Evolutionary conservation across 192 early-diverging fungal genomes (phyloP), one percentile per base, ranked within the genome.

Genomic region (Coemansia reversa): DNA sequence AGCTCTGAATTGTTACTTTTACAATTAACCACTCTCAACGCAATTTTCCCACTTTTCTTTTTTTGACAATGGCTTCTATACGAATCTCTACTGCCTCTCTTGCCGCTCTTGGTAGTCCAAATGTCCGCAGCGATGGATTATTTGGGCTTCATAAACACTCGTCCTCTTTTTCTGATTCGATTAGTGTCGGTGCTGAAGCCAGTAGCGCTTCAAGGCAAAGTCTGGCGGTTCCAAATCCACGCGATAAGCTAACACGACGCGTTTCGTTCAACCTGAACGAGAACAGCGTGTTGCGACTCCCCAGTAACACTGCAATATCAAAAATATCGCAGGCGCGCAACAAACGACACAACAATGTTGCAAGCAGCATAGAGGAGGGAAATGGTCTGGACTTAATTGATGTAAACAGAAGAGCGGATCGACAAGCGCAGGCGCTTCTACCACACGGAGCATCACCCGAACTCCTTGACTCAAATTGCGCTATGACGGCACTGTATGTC

Each of bases 401-500:
- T 55, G 49, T 58, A 20, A 63, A 55, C 53, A 58, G 58, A 55
- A 60, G 65, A 63, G 70, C 64, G 9, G 72, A 74, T 30, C 72
- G 65, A 33, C 60, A 66, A 32, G 77, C 72, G 7, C 52, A 62
- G 47, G 65, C 72, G 5, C 28, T 80, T 68, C 69, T 80, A 65
- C 78, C 78, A 1, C 72, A 71, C 19, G 78, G 78, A 9, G 78
- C 78, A 20, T 75, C 78, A 55, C 59, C 65, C 14, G 78, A 75
- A 8, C 72, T 80, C 6, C 62, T 75, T 18, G 69, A 80, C 32
- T 55, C 66, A 0, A 59, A 66, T 16, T 80, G 70, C 51, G 56
- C 69, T 12, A 67, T 80, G 78, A 80, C 78, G 9, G 69, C 78
- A n/a, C 66, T 80, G 49, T 80, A 74, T 35, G 78, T 80, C 51